Conservation (phyloP, 768 basidiomycete genomes). For the Leccinum rimulosum region DNA sequence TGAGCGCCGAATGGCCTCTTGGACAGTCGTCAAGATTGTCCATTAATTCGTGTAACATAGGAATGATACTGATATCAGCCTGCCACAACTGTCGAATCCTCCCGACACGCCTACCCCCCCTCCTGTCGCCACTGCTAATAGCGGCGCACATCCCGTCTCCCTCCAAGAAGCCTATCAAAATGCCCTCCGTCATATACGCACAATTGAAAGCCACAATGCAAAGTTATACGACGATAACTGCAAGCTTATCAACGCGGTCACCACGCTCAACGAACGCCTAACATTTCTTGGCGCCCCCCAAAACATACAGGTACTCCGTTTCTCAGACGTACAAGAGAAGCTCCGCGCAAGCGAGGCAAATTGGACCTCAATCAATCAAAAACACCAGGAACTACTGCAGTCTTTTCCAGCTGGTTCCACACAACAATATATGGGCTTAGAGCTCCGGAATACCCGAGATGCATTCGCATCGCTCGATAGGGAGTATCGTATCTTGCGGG, state of each 20-base stretch:
- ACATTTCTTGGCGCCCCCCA: constrained; percentile 16
- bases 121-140: neutral
- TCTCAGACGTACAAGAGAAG: constrained; percentile 27
- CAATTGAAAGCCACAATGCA: constrained; percentile 28
- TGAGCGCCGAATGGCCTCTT: constrained; percentile 7
- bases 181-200: constrained; percentile 32
- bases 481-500: constrained; percentile 18
- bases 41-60: constrained; percentile 4
- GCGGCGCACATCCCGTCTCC: constrained; percentile 45
- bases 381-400: constrained; percentile 27
- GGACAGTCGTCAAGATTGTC: neutral
- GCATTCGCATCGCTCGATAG: constrained; percentile 23
- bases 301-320: constrained; percentile 14
- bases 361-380: constrained; percentile 11
- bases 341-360: constrained; percentile 23
- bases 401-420: constrained; percentile 9
- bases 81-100: constrained; percentile 1
- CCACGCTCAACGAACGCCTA: constrained; percentile 32
- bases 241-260: constrained; percentile 28
- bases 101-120: constrained; percentile 5
- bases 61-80: neutral
- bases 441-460: constrained; percentile 18
- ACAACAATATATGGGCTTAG: constrained; percentile 16
- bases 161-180: constrained; percentile 28
- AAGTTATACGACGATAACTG: constrained; percentile 41